Base-by-base conservation (phyloP, 257 asterid species). In the Przewalskia tangutica region DNA sequence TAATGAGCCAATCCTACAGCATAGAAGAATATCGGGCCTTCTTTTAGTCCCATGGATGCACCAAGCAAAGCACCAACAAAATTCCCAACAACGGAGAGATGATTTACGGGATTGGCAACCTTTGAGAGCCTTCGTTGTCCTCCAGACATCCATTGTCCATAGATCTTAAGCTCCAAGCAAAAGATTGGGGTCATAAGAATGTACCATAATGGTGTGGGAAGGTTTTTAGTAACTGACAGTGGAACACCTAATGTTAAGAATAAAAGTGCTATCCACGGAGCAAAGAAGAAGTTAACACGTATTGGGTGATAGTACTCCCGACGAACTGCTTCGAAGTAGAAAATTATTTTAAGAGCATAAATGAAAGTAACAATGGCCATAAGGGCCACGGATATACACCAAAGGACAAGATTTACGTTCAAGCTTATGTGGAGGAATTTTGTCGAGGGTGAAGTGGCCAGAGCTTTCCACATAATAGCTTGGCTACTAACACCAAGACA, bases 61-160 rank as follows among this genome's bases (percentile, higher is more conserved):
- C 98, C 99, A 48, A 95, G 91, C 91, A 94, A 79, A 12, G 99
- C 96, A 0, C 99, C 98, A 0, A 91, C 97, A 38, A 95, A 95
- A 18, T 95, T 95, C 40, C 99, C 98, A 1, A 92, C 97, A 7
- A 95, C 70, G 0, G 99, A 82, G 0, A 94, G 88, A 83, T 95
- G 98, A 40, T 94, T 95, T 5, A 94, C 88, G 0, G 99, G 98
- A 79, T 94, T 95, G 2, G 99, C 99, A 78, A 95, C 97, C 78
- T 91, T 93, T 1, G 99, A 95, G 7, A 95, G 92, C 89, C 97
- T 84, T 79, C 97, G 81, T 58, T 91, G 90, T 8, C 99, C 97
- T 5, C 98, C 99, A 0, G 97, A 94, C 97, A 94, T 94, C 99
- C 99, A 95, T 82, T 92, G 97, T 8, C 99, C 99, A 64, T 95